phyloP scores from a whole-genome alignment of 2,329 filamentous ascomycete genomes.

The Triangularia verruculosa region DNA sequence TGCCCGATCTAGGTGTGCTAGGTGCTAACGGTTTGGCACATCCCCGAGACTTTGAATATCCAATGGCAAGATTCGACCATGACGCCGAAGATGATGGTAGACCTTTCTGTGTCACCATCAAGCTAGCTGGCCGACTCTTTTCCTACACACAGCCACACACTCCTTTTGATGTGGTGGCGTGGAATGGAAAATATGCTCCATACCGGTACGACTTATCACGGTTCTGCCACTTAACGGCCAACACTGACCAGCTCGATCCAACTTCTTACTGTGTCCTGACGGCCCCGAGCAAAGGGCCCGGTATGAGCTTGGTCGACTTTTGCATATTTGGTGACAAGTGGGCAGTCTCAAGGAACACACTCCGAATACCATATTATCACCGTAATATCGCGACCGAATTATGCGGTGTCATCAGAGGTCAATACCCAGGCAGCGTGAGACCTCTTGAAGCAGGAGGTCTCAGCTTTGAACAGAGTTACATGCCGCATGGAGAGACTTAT shows the following conservation, averaged over 20 bases:
- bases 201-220: constrained; percentile 50
- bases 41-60: constrained; percentile 60
- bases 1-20: constrained; percentile 63
- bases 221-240: constrained; percentile 54
- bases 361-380: constrained; percentile 54
- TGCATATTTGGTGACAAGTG: constrained; percentile 63
- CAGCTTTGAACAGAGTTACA: constrained; percentile 32
- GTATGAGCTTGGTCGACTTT: constrained; percentile 57
- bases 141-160: constrained; percentile 58
- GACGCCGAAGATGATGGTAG: constrained; percentile 15
- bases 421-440: constrained; percentile 31
- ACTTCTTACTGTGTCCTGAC: constrained; percentile 61
- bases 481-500: constrained; percentile 32
- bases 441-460: constrained; percentile 31
- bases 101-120: constrained; percentile 46
- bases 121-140: constrained; percentile 58
- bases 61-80: constrained; percentile 50
- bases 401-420: constrained; percentile 42
- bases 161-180: constrained; percentile 64
- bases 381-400: constrained; percentile 52
- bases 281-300: constrained; percentile 48
- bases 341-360: constrained; percentile 56
- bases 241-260: constrained; percentile 61
- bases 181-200: constrained; percentile 60
- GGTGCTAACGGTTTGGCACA: constrained; percentile 64